These are phyloP conservation scores for Debaryomyces subglobosus DNA, from an alignment of 1,139 yeast genomes.

Conservation along the genomic window DNA sequence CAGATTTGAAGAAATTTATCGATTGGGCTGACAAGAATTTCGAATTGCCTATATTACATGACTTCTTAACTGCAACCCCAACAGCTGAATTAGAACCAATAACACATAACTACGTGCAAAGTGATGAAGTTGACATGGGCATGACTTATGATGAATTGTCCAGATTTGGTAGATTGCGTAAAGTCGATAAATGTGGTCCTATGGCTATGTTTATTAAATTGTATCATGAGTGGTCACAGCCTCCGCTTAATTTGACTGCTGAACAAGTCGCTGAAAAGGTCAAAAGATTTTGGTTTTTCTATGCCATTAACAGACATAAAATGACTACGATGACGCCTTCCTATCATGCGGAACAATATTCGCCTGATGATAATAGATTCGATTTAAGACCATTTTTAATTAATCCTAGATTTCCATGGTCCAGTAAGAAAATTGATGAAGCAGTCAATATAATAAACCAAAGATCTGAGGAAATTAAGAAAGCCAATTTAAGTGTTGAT, in stretches of 20 bases:
- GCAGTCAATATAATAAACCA: conserved; percentile 59
- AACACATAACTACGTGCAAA: conserved; percentile 86
- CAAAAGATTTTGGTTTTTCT: conserved; percentile 86
- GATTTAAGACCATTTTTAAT: conserved; percentile 93
- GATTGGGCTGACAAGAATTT: conserved; percentile 73
- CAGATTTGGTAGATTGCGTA: conserved; percentile 87
- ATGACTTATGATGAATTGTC: conserved; percentile 94
- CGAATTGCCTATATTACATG: conserved; percentile 73
- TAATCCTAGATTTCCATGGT: conserved; percentile 89
- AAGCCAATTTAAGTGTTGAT: conserved; percentile 32
- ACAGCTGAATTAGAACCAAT: conserved; percentile 98
- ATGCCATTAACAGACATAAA: conserved; percentile 94
- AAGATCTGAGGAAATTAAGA: conserved; percentile 31
- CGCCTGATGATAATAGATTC: conserved; percentile 96
- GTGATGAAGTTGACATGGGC: conserved; percentile 98
- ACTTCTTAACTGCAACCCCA: conserved; percentile 87
- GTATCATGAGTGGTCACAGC: conserved; percentile 90
- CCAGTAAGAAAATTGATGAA: conserved; percentile 82
- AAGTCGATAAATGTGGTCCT: conserved; percentile 94
- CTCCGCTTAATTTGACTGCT: conserved; percentile 65
- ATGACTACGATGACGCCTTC: conserved; percentile 96
- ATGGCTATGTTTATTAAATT: conserved; percentile 89
- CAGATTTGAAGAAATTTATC: conserved; percentile 85
- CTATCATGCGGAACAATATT: conserved; percentile 96
- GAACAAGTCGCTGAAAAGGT: conserved; percentile 89